These are phyloP conservation scores for Moesziomyces antarcticus DNA, from an alignment of 1,284 basidiomycete species.

Conservation along the genomic window DNA sequence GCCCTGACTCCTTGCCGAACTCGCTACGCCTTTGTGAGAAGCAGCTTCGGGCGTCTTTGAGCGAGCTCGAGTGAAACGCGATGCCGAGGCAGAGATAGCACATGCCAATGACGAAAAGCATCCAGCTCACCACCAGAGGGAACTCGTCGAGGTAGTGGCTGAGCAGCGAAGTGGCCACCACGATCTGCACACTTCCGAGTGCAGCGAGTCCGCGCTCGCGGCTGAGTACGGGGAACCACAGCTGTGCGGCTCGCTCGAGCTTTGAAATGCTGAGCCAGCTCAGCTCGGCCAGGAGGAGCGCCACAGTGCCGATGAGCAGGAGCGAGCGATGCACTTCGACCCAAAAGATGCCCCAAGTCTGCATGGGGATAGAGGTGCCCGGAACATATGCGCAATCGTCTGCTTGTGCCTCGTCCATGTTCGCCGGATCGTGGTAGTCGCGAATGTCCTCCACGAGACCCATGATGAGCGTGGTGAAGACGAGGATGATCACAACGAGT, in stretches of 20 bases:
- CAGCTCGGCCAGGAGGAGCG: conserved; percentile 38
- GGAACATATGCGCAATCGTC: conserved; percentile 52
- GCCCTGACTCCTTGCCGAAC: conserved; percentile 2
- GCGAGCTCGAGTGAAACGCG: conserved; percentile 9
- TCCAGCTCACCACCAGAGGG: conserved; percentile 50
- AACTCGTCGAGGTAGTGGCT: conserved; percentile 47
- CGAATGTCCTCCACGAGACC: conserved; percentile 36
- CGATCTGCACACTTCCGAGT: conserved; percentile 46
- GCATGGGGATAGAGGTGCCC: conserved; percentile 52
- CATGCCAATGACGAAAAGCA: conserved; percentile 48
- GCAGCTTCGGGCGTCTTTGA: conserved; percentile 31
- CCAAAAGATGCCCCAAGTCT: conserved; percentile 61
- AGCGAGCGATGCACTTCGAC: conserved; percentile 46
- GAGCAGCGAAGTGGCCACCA: conserved; percentile 36
- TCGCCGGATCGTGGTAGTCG: conserved; percentile 24
- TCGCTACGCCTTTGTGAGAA: conserved; percentile 11
- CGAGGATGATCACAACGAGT: conserved; percentile 33
- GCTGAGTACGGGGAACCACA: conserved; percentile 48
- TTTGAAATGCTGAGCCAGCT: conserved; percentile 35
- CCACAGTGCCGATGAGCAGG: conserved; percentile 24
- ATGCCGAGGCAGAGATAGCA: conserved; percentile 28
- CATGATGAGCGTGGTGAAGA: conserved; percentile 43
- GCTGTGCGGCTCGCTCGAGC: conserved; percentile 18
- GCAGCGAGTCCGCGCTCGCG: conserved; percentile 31
- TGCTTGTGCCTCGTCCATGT: conserved; percentile 18